Conservation (phyloP, 257 asterid species). For the Solanum commersonii region DNA sequence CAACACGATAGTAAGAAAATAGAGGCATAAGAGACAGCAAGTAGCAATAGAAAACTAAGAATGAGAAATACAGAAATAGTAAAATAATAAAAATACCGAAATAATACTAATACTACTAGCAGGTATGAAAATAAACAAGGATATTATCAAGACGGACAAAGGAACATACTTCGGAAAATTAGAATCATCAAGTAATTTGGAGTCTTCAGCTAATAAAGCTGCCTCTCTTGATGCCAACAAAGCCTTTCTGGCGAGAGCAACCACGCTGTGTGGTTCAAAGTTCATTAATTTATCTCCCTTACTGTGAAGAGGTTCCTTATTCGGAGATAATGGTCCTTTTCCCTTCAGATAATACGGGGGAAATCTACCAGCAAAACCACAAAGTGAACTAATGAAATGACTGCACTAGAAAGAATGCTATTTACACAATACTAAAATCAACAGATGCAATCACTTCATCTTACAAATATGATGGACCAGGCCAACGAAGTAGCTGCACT, state of each 20-base stretch:
- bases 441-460: conserved; percentile 17
- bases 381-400: neutral
- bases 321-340: neutral
- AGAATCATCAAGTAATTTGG: conserved; percentile 29
- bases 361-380: conserved; percentile 38
- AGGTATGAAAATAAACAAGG: neutral
- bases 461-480: conserved; percentile 75
- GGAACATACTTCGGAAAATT: conserved; percentile 30
- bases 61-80: neutral
- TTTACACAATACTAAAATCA: neutral
- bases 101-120: neutral
- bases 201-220: conserved; percentile 37
- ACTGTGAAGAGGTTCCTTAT: conserved; percentile 14
- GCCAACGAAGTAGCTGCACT: conserved; percentile 34
- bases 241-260: conserved; percentile 73
- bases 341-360: conserved; percentile 31
- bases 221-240: conserved; percentile 66
- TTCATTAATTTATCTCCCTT: conserved; percentile 12
- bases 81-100: neutral
- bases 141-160: neutral
- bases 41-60: neutral
- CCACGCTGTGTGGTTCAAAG: conserved; percentile 42
- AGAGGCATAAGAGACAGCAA: neutral
- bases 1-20: neutral
- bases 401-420: neutral